Evolutionary conservation across 257 asterid genomes (phyloP).

Genomic region (Solanum rostratum): DNA sequence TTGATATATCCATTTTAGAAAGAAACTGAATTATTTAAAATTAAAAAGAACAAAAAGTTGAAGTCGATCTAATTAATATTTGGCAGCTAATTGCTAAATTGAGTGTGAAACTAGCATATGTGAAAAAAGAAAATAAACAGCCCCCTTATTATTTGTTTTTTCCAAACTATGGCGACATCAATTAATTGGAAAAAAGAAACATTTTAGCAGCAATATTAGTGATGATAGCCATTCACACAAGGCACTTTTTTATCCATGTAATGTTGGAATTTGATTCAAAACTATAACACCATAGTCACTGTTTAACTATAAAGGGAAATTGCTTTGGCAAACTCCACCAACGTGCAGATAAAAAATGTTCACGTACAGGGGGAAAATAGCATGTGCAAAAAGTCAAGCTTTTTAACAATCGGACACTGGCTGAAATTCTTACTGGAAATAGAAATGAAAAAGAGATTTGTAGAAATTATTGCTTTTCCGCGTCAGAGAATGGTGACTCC

Average conservation of each 20-base stretch:
- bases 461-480: neutral
- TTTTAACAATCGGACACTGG: neutral
- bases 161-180: neutral
- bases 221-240: neutral
- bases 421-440: neutral
- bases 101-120: no score
- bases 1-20: neutral
- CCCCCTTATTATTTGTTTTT: neutral
- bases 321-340: neutral
- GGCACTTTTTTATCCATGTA: neutral
- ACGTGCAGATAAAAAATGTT: neutral
- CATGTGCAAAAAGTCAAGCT: neutral
- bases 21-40: neutral
- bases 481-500: conserved; percentile 7
- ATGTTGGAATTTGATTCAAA: neutral
- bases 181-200: neutral
- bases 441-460: neutral
- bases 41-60: neutral
- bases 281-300: neutral
- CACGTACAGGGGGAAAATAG: neutral
- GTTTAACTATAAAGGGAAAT: neutral
- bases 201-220: neutral
- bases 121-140: neutral
- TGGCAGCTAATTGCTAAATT: neutral
- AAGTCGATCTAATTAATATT: neutral